Evolutionary conservation across 2,329 filamentous ascomycete genomes (phyloP).

Genomic region (Pseudocercospora fuligena): DNA sequence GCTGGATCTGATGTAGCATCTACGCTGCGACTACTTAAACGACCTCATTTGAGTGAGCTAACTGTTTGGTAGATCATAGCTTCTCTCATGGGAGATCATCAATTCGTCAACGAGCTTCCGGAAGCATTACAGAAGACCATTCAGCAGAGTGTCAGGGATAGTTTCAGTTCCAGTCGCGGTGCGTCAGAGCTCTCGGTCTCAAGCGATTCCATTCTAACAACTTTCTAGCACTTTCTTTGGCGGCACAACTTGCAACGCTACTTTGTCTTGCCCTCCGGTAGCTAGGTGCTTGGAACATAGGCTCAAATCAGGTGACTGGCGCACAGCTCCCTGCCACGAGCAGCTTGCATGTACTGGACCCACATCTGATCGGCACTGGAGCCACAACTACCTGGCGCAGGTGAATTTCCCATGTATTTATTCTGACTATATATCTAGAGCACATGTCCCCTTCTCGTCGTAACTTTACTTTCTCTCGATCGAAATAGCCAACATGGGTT

Average conservation of each 20-base stretch:
- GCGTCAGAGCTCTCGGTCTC: neutral
- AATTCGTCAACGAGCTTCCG: neutral
- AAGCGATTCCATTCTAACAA: neutral
- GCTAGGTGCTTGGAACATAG: neutral
- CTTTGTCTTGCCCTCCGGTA: neutral
- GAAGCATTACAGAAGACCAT: neutral
- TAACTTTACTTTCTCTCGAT: neutral
- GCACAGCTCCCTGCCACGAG: too few species aligned
- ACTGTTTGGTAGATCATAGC: neutral
- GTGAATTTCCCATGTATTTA: neutral
- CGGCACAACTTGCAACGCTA: neutral
- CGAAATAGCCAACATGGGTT: neutral
- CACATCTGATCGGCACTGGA: too few species aligned
- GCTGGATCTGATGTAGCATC: neutral
- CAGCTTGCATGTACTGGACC: too few species aligned
- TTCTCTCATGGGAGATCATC: conserved; percentile 3
- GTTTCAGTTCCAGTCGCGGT: conserved; percentile 9
- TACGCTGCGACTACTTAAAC: too few species aligned
- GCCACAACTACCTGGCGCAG: too few species aligned
- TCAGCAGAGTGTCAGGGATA: conserved; percentile 8
- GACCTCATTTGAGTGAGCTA: too few species aligned
- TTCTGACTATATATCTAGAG: neutral
- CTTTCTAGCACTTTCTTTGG: neutral
- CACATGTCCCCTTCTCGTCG: neutral
- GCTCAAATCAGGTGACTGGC: too few species aligned